Base-by-base conservation (phyloP, 352 stramenopile species). In the Phytopythium sindhum region DNA sequence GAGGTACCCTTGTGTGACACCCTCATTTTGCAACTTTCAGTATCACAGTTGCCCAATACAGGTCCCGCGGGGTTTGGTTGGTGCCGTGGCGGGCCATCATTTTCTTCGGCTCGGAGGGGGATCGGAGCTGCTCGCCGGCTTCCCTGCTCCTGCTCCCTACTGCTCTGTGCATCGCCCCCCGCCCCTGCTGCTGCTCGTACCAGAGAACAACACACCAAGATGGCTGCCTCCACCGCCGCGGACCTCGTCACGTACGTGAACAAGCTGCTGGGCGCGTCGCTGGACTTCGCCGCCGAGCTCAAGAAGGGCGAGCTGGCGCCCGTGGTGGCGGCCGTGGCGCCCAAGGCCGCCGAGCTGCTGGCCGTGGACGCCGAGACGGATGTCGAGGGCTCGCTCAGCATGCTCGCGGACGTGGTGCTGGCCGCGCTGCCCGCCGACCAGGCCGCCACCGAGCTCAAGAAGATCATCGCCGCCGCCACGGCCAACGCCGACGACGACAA, bases 161-260 rank as follows among this genome's bases (percentile, higher is more conserved):
- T 14, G 28, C 50, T n/a, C 2, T 28, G 4, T 9, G 15, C 17
- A 12, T 17, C 21, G 41, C 19, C 10, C 51, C 51, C 28, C 19
- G 12, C 28, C 12, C 31, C 17, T 8, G 14, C 29, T 1, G 29
- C 29, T 21, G 21, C 51, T 41, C 50, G 19, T 19, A 19, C 33
- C 24, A 26, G 11, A 4, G 11, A n/a, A 42, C 14, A 8, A 21
- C 52, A 23, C 12, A 6, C 9, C 33, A 44, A 33, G 9, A 58
- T 58, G 52, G 52, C 52, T 45, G 33, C 52, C 33, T 44, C 52
- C 6, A 58, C 56, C 56, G 75, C 78, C 54, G 73, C 81, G 58
- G 76, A 93, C 60, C 78, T 95, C 64, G 72, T 90, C 62, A 60
- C 81, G 59, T 92, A 91, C 66, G 84, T 91, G 63, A 88, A 88